Base-by-base conservation (phyloP, 176 grass and related monocot genomes). In the Carex parvula region DNA sequence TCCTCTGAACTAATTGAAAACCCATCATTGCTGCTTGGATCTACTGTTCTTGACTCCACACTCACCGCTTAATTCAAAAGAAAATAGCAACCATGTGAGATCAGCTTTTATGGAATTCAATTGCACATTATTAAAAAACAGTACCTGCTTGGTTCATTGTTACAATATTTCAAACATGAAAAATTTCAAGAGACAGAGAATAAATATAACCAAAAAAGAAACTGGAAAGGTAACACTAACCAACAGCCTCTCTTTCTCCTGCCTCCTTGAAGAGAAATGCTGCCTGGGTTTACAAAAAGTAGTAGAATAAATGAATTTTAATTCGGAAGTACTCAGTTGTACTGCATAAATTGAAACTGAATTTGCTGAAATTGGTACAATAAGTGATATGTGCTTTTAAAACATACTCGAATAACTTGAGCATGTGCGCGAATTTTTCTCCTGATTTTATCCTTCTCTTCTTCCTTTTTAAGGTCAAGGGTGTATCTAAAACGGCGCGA, bases 191-290 rank as follows among this genome's bases (percentile, higher is more conserved):
- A 22, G 48, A 75, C n/a, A 52, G 1, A 73, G 4, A 73, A 21
- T 5, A 73, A 22, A 56, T 77, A 77, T 54, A 77, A 77, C 22
- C 18, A 56, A 55, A 55, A 56, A 32, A 1, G 24, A 54, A 77
- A 56, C 22, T 15, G 14, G 44, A 66, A 83, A 83, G 35, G 30
- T 67, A 1, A 67, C 26, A 83, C 80, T 64, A 83, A 94, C 93
- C 93, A 71, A 50, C 84, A n/a, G 29, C 68, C 70, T 87, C 90
- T 85, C 86, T 90, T 89, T 94, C 86, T 10, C 88, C 93, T 79
- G 93, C 93, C 84, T 92, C 93, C 88, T 94, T 94, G 88, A 94
- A 94, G 80, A 92, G 90, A 90, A 90, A 89, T 84, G 90, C 90
- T 83, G 93, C 93, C 93, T 94, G 90, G 16, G 86, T 44, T 86